Evolutionary conservation across 1,284 basidiomycete genomes (phyloP), one percentile per base, ranked within the genome.

Genomic region (Pulveroboletus sp.): DNA sequence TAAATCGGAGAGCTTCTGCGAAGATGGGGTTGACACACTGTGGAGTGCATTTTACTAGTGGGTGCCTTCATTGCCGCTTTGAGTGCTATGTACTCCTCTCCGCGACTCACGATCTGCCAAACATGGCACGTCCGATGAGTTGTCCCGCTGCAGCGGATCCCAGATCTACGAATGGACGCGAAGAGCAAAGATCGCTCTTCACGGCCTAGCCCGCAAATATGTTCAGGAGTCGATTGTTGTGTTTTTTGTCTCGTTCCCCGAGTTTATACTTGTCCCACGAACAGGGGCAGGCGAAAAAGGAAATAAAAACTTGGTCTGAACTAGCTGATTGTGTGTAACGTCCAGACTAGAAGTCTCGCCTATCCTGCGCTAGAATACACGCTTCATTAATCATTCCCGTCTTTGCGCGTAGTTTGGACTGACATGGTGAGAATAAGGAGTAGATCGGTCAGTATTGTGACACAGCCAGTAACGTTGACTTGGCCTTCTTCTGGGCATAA

Each of bases 371-470:
- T 49, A n/a, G 25, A 36, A 35, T 36, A 46, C 45, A 43, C 22
- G 12, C 31, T 62, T 62, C 52, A n/a, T n/a, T n/a, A n/a, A n/a
- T n/a, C n/a, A 59, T 66, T 64, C 53, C 61, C 53, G 43, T 61
- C 61, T 33, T 40, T 22, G 43, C 48, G 43, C 51, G 33, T 33
- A 33, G n/a, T 33, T 22, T 43, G 42, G 31, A n/a, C 42, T n/a
- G 31, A 48, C 35, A 26, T 29, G 40, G 26, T 40, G 39, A 38
- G 36, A 39, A 45, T 31, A 58, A 42, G 26, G 28, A 40, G 35
- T 24, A 22, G 35, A 20, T 49, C 36, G 11, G 25, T 52, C 4
- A 28, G 35, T 36, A 36, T 38, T 31, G 22, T 42, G 35, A 24
- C 38, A 29, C 26, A 44, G 15, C 28, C 36, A 12, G 20, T 35